Base-by-base conservation (phyloP, 805 yeast species). In the Starmerella tilneyi region DNA sequence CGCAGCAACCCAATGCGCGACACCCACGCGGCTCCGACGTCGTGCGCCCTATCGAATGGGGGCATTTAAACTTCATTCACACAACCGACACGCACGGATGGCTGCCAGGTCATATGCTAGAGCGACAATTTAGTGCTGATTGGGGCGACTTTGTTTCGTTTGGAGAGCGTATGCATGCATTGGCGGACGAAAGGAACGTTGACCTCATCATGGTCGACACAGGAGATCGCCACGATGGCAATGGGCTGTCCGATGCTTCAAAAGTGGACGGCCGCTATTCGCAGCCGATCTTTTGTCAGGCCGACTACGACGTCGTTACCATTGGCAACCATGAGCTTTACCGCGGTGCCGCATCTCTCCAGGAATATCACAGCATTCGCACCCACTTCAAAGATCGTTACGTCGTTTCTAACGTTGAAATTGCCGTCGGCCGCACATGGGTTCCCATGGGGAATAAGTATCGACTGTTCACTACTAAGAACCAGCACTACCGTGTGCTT, bases 41-140 rank as follows among this genome's bases (percentile, higher is more conserved):
- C 5, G 57, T 74, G 31, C 63, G 92, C 42, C 73, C 74, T n/a
- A 56, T 86, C 24, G 57, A 62, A 9, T 71, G 86, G 73, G 86
- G 88, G 0, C 75, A 79, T 45, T 46, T 92, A 38, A 89, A 92
- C 64, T 84, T 92, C 55, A 57, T 89, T 21, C 97, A 89, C 58
- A 88, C 97, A 1, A 92, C 98, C 0, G 98, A 92, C 57, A 89
- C 96, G 2, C 98, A 92, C 62, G 96, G 71, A 26, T 92, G 98
- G 98, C 75, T 81, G 51, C 78, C 89, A 5, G 96, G 96, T 0
- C 98, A 89, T 65, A 56, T 76, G 31, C 78, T 79, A 53, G 96
- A 88, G 61, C 69, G 73, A 23, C 42, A 52, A 36, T 57, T 57
- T 46, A 48, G 59, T 40, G 89, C 81, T 7, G 84, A 86, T 59